phyloP scores from a whole-genome alignment of 345 rosid genomes.

The Physaria fendleri region DNA sequence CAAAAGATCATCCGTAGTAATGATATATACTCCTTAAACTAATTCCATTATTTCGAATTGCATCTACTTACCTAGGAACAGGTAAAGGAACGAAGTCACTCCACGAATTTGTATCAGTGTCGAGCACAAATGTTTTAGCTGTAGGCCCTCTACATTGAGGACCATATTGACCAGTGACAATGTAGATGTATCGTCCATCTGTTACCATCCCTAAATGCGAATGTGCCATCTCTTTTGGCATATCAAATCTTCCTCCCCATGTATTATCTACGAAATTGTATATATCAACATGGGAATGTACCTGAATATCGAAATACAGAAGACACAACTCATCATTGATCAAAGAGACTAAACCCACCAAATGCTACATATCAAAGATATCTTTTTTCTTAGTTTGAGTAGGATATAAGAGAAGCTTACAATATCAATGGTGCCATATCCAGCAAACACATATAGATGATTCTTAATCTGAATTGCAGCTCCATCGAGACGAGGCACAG shows the following conservation, averaged over 20 bases:
- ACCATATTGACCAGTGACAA: constrained; percentile 86
- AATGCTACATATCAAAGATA: neutral
- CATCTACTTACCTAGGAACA: constrained; percentile 59
- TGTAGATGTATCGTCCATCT: constrained; percentile 79
- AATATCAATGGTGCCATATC: constrained; percentile 74
- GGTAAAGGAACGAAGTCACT: constrained; percentile 63
- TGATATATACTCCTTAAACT: neutral
- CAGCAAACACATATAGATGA: constrained; percentile 82
- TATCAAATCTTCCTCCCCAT: constrained; percentile 89
- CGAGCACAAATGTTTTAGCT: constrained; percentile 71
- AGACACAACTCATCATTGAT: neutral
- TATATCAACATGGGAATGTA: constrained; percentile 88
- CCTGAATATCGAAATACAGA: constrained; percentile 36
- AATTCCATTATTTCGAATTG: neutral
- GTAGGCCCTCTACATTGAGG: constrained; percentile 96
- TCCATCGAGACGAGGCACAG: constrained; percentile 94
- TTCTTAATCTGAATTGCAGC: constrained; percentile 82
- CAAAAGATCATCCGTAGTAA: neutral
- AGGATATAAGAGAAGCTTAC: constrained; percentile 41
- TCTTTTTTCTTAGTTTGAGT: neutral
- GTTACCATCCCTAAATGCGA: constrained; percentile 98
- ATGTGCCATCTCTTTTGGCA: constrained; percentile 99
- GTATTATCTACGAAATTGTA: constrained; percentile 73
- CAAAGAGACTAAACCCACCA: neutral
- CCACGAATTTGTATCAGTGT: constrained; percentile 84